Evolutionary conservation across 129 eudicot species (phyloP).

Genomic region (Escallonia herrerae): DNA sequence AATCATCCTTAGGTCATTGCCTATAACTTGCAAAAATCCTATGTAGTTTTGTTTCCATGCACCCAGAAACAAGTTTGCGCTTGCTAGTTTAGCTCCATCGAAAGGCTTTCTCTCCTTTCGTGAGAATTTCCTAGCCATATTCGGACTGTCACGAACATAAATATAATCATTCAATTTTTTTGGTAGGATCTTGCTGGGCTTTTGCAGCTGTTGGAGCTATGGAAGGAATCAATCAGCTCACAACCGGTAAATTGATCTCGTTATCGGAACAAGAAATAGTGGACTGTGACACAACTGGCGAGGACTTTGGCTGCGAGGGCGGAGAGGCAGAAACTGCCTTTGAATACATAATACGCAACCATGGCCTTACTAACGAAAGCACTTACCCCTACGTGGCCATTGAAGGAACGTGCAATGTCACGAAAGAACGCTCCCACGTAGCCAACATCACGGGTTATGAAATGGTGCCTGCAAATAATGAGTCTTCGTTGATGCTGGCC

Average conservation of each 20-base stretch:
- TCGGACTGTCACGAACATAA: too few species aligned
- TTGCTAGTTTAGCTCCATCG: too few species aligned
- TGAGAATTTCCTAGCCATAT: too few species aligned
- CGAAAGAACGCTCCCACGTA: conserved; percentile 13
- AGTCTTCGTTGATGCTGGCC: conserved; percentile 34
- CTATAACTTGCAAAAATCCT: too few species aligned
- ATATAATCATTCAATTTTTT: too few species aligned
- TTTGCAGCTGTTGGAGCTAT: conserved; percentile 52
- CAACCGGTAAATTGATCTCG: conserved; percentile 29
- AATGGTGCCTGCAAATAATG: conserved; percentile 38
- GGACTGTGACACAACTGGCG: conserved; percentile 27
- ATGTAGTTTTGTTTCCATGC: too few species aligned
- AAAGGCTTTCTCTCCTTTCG: too few species aligned
- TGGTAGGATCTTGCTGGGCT: conserved; percentile 57
- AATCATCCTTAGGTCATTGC: too few species aligned
- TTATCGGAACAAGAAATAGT: conserved; percentile 50
- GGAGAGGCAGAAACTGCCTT: conserved; percentile 34
- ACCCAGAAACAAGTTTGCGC: too few species aligned
- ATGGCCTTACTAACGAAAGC: conserved; percentile 32
- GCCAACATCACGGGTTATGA: conserved; percentile 32
- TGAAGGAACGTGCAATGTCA: conserved; percentile 25
- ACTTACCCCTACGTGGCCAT: conserved; percentile 35
- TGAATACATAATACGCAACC: conserved; percentile 25
- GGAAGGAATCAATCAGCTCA: conserved; percentile 43
- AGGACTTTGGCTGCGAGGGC: conserved; percentile 31